Evolutionary conservation across 305 asterid genomes (phyloP).

Genomic region (Fraxinus angustifolia): DNA sequence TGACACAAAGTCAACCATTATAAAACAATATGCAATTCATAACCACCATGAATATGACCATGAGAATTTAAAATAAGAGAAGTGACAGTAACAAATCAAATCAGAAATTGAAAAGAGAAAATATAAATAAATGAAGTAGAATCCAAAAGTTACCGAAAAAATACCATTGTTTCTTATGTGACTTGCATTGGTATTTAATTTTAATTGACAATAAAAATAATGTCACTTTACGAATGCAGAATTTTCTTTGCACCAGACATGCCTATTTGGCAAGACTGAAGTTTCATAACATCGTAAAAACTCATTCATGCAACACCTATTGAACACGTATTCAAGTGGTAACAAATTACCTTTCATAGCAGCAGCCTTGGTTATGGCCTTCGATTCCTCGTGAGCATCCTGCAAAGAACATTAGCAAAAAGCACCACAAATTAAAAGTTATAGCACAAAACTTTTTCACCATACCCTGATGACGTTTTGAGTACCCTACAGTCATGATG

Average conservation of each 20-base stretch:
- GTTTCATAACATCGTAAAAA: not conserved
- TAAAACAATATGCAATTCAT: not conserved
- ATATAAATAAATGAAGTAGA: not conserved
- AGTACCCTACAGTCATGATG: not conserved
- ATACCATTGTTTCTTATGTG: not conserved
- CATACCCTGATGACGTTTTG: not conserved
- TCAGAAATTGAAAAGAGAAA: not conserved
- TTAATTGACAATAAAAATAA: not conserved
- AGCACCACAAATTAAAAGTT: not conserved
- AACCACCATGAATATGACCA: not conserved
- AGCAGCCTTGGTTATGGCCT: slow-evolving; percentile 45
- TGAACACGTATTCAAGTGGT: slow-evolving; percentile 8
- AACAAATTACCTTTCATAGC: slow-evolving; percentile 45
- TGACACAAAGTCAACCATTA: not conserved
- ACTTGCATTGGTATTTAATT: not conserved
- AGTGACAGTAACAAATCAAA: not conserved
- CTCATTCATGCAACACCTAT: not conserved
- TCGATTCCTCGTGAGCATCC: slow-evolving; percentile 56
- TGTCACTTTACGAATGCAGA: not conserved
- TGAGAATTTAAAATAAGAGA: not conserved
- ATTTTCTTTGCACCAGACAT: not conserved
- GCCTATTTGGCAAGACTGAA: not conserved
- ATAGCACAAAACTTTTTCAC: not conserved
- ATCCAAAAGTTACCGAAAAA: not conserved
- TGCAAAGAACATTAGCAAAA: slow-evolving; percentile 23